Evolutionary conservation across 1,284 basidiomycete genomes (phyloP).

Genomic region (Cystobasidium sp.): DNA sequence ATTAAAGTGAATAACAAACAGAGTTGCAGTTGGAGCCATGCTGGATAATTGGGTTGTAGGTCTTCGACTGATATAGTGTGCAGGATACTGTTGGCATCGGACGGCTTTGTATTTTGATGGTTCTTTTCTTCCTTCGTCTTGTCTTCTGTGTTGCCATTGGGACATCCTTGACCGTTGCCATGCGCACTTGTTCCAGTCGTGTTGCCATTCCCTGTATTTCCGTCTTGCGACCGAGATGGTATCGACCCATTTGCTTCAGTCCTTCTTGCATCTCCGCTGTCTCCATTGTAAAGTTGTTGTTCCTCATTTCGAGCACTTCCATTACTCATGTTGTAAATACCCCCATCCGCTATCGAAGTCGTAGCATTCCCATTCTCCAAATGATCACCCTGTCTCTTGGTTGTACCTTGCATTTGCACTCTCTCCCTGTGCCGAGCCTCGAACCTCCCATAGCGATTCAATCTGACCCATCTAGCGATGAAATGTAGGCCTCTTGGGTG

Average conservation of each 20-base stretch:
- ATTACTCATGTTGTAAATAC: too few relatives aligned
- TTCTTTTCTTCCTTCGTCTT: neutral
- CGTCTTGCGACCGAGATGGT: too few relatives aligned
- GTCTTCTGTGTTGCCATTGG: too few relatives aligned
- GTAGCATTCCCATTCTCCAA: neutral
- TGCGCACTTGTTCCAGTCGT: too few relatives aligned
- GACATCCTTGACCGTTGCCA: too few relatives aligned
- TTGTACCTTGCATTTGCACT: neutral
- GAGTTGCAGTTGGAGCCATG: slow-evolving; percentile 61
- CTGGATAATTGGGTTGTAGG: slow-evolving; percentile 57
- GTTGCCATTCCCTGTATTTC: neutral
- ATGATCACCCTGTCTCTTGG: neutral
- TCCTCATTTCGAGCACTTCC: too few relatives aligned
- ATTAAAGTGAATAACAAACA: slow-evolving; percentile 55
- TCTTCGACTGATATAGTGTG: neutral
- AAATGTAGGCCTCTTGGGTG: neutral
- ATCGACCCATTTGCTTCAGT: too few relatives aligned
- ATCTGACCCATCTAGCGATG: slow-evolving; percentile 17
- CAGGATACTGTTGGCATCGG: neutral
- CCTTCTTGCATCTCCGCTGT: too few relatives aligned
- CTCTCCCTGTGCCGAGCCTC: neutral
- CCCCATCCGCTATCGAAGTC: too few relatives aligned
- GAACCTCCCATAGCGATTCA: slow-evolving; percentile 2
- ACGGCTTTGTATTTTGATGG: neutral
- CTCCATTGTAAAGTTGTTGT: too few relatives aligned